Conservation (phyloP, 805 yeast genomes). For the Hanseniaspora pseudoguilliermondii region DNA sequence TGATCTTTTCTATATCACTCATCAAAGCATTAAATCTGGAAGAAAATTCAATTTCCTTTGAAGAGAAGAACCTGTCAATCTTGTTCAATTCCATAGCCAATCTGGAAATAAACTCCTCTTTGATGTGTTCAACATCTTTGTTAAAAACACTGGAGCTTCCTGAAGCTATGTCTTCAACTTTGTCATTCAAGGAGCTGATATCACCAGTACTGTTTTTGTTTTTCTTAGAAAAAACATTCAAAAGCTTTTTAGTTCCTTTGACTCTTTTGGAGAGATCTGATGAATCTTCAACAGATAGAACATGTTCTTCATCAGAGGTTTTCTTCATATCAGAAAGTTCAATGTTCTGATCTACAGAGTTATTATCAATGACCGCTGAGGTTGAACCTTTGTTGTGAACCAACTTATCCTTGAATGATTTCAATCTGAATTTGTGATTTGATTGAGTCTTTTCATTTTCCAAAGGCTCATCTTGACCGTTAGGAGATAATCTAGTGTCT, state of each 20-base stretch:
- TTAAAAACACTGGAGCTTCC: not conserved
- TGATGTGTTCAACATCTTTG: constrained; percentile 22
- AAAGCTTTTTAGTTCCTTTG: not conserved
- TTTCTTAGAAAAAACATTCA: constrained; percentile 3
- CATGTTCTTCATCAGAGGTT: not conserved
- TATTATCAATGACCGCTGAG: not conserved
- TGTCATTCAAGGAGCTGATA: not conserved
- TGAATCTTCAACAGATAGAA: not conserved
- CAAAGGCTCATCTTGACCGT: not conserved
- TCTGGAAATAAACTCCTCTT: constrained; percentile 35
- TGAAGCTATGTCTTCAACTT: not conserved
- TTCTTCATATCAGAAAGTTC: constrained; percentile 21
- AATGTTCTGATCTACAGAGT: constrained; percentile 16
- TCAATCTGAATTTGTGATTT: not conserved
- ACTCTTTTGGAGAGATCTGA: not conserved
- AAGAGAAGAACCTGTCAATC: constrained; percentile 40
- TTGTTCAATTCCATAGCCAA: constrained; percentile 38
- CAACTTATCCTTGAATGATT: not conserved
- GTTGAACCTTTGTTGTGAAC: not conserved
- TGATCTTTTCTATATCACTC: constrained; percentile 35
- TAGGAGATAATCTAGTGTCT: not conserved
- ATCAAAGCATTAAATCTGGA: constrained; percentile 35
- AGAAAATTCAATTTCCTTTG: constrained; percentile 36
- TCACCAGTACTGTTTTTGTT: not conserved
- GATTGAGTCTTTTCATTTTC: not conserved